Evolutionary conservation across 2,329 filamentous ascomycete species (phyloP).

Genomic region (Cryoendolithus antarcticus): DNA sequence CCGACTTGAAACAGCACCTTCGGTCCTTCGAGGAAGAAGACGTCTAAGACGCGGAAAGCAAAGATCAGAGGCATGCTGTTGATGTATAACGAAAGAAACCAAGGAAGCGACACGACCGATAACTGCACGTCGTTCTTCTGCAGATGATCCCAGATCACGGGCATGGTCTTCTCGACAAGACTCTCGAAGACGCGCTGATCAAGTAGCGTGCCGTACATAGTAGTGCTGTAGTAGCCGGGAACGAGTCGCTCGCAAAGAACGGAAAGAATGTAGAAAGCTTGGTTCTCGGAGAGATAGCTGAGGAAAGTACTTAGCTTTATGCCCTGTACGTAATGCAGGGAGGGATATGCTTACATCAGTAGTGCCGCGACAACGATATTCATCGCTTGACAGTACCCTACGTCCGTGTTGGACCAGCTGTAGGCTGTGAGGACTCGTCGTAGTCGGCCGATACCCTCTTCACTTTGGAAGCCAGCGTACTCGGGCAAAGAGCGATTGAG

Average conservation of each 20-base stretch:
- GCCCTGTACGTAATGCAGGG: neutral
- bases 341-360: conserved; percentile 52
- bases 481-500: conserved; percentile 91
- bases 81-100: conserved; percentile 97
- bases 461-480: conserved; percentile 92
- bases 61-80: conserved; percentile 99
- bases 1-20: conserved; percentile 97
- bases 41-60: conserved; percentile 88
- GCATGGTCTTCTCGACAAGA: conserved; percentile 97
- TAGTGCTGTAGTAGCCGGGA: conserved; percentile 94
- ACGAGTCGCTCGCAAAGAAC: conserved; percentile 84
- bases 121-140: conserved; percentile 93
- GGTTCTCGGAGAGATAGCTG: conserved; percentile 86
- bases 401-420: conserved; percentile 90
- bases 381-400: conserved; percentile 99
- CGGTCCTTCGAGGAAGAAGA: conserved; percentile 95
- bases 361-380: conserved; percentile 98
- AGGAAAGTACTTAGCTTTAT: conserved; percentile 16
- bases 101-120: conserved; percentile 94
- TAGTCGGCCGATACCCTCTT: conserved; percentile 83
- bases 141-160: conserved; percentile 95
- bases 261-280: conserved; percentile 90
- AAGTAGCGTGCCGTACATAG: conserved; percentile 95
- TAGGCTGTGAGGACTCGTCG: conserved; percentile 90
- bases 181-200: conserved; percentile 97